Evolutionary conservation across 805 yeast genomes (phyloP).

Genomic region (Saccharomycopsis capsularis): DNA sequence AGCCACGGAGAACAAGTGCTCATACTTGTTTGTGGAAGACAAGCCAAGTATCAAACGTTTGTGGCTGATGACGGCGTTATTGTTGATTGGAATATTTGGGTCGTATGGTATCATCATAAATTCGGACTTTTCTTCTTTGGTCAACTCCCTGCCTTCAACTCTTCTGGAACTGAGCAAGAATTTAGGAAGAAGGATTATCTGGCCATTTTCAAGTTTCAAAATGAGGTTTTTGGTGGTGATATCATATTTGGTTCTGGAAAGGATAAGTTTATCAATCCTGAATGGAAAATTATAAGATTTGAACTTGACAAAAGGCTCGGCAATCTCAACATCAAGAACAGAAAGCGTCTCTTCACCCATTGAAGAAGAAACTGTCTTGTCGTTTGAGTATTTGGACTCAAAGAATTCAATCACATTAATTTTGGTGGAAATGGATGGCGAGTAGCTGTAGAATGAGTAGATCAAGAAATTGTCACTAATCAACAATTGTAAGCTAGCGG

Average conservation of each 20-base stretch:
- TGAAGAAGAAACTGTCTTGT: conserved; percentile 27
- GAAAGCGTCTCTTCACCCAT: conserved; percentile 12
- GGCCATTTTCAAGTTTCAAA: conserved; percentile 51
- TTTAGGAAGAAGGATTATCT: conserved; percentile 65
- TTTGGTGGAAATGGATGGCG: conserved; percentile 46
- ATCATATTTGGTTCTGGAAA: conserved; percentile 57
- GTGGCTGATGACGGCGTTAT: conserved; percentile 45
- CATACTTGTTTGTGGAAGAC: conserved; percentile 22
- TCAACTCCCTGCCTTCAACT: conserved; percentile 47
- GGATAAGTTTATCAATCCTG: conserved; percentile 42
- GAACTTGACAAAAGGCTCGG: conserved; percentile 41
- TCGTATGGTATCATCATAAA: conserved; percentile 58
- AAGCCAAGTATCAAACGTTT: conserved; percentile 31
- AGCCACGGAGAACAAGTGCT: conserved; percentile 39
- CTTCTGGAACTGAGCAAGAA: conserved; percentile 46
- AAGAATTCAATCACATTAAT: conserved; percentile 72
- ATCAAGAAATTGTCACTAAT: conserved; percentile 83
- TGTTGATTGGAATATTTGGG: conserved; percentile 46
- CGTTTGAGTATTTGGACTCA: conserved; percentile 54
- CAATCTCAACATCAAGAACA: conserved; percentile 18
- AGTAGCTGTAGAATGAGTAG: conserved; percentile 50
- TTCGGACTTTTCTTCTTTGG: conserved; percentile 47
- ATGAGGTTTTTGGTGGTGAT: conserved; percentile 63
- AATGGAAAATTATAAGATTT: conserved; percentile 62
- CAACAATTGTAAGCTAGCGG: conserved; percentile 40